These are phyloP conservation scores for Zopfochytrium polystomum DNA, from an alignment of 371 early-diverging fungal genomes.

Conservation along the genomic window DNA sequence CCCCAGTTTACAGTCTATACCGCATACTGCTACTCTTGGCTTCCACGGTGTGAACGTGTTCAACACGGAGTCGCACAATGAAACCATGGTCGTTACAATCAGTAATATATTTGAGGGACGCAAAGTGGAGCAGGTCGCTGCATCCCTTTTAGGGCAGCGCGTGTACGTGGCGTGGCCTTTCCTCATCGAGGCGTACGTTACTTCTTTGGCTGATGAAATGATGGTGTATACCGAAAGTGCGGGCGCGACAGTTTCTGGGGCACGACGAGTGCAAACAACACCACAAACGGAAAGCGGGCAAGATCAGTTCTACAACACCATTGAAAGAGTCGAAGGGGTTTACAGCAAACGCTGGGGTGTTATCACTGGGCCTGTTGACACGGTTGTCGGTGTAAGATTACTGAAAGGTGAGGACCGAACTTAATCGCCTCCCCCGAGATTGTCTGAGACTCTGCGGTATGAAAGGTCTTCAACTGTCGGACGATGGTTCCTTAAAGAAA, in stretches of 20 bases:
- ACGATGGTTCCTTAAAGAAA: slow-evolving; percentile 80
- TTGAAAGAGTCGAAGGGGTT: slow-evolving; percentile 44
- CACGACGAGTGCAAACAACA: slow-evolving; percentile 35
- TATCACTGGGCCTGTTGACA: slow-evolving; percentile 68
- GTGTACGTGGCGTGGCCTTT: slow-evolving; percentile 72
- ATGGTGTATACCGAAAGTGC: slow-evolving; percentile 53
- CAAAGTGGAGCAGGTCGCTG: slow-evolving; percentile 31
- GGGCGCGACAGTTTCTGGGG: slow-evolving; percentile 1
- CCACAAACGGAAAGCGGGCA: slow-evolving; percentile 43
- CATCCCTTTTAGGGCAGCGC: slow-evolving; percentile 18
- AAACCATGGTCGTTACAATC: slow-evolving; percentile 74
- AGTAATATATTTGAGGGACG: slow-evolving; percentile 41
- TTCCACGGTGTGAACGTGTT: slow-evolving; percentile 83
- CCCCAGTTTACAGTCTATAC: slow-evolving; percentile 80
- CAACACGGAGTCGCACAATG: slow-evolving; percentile 73
- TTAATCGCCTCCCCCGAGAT: slow-evolving; percentile 9
- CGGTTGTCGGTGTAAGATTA: too few relatives aligned
- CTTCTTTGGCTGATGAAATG: slow-evolving; percentile 68
- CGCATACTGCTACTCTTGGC: slow-evolving; percentile 62
- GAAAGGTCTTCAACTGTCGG: slow-evolving; percentile 59
- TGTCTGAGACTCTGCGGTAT: slow-evolving; percentile 5
- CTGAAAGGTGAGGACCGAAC: slow-evolving; percentile 51
- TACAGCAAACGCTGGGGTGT: slow-evolving; percentile 57
- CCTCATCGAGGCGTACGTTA: slow-evolving; percentile 73
- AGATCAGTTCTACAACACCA: slow-evolving; percentile 60